Conservation (phyloP, 352 stramenopile genomes). For the Elongisporangium undulatum region DNA sequence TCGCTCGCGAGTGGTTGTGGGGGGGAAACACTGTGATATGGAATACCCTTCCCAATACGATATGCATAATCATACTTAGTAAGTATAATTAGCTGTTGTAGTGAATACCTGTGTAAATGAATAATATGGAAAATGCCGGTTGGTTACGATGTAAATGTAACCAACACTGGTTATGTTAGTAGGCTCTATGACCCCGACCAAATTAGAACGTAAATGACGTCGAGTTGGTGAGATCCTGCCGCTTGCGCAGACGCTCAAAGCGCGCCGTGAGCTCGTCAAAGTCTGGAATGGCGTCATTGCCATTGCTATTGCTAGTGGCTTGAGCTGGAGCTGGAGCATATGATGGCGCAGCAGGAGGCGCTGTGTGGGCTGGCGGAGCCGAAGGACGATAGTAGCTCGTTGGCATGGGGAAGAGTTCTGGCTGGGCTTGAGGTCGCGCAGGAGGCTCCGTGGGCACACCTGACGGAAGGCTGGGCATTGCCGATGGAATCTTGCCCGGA, state of each 20-base stretch:
- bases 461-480: slow-evolving; percentile 34
- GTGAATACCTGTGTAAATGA: neutral
- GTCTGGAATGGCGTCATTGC: slow-evolving; percentile 56
- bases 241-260: slow-evolving; percentile 88
- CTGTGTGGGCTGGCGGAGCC: neutral
- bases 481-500: slow-evolving; percentile 35
- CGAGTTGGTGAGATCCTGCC: slow-evolving; percentile 52
- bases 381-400: slow-evolving; percentile 12
- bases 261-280: slow-evolving; percentile 93
- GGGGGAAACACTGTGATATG: neutral
- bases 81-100: neutral
- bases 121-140: neutral
- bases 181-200: neutral
- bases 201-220: slow-evolving; percentile 67
- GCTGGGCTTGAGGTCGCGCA: neutral
- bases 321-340: slow-evolving; percentile 5
- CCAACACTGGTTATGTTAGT: neutral
- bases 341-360: slow-evolving; percentile 1
- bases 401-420: neutral
- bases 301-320: slow-evolving; percentile 7
- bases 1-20: neutral
- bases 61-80: neutral
- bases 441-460: slow-evolving; percentile 12
- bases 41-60: neutral
- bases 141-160: neutral